Base-by-base conservation (phyloP, 805 yeast species). In the Starmerella ratchasimensis region DNA sequence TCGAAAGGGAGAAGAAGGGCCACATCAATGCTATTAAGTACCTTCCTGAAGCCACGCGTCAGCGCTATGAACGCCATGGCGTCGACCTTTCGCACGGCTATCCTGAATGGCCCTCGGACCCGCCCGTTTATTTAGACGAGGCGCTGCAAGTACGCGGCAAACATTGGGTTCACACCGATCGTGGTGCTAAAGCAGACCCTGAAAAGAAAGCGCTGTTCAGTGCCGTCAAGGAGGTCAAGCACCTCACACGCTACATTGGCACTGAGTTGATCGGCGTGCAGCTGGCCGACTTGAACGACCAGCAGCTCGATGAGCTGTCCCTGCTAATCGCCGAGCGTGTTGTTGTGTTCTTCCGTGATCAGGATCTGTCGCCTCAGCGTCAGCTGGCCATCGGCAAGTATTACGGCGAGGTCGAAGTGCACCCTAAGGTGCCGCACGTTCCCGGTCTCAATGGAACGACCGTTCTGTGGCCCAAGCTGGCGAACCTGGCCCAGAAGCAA, bases 281-380 rank as follows among this genome's bases (percentile, higher is more conserved):
- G 49, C 51, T 68, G 28, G 51, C 55, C 4, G 67, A 65, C 23
- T 51, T 68, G 39, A 60, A 53, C 28, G 64, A 66, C 38, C 42
- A 58, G 46, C 72, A 68, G 49, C 57, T 52, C 37, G 70, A 68
- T 48, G 71, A 68, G 51, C 56, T 68, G 41, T 72, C 71, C 5
- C 52, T 66, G 11, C 50, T 68, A 32, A 54, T 66, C 26, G 67
- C 71, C 18, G 69, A 65, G 51, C 59, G 73, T 47, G 63, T 62
- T n/a, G 72, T 67, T 29, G 72, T 68, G 14, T 67, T 68, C 48
- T 67, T 68, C 60, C 52, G 68, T 39, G 63, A 65, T 44, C 72
- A 67, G 50, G 67, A 67, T 39, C 49, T 67, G 29, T 44, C 46
- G 3, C 67, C 68, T 17, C 60, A 58, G 46, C 56, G 57, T 39